Evolutionary conservation across 2,329 filamentous ascomycete genomes (phyloP).

Genomic region (Cladobotryum mycophilum): DNA sequence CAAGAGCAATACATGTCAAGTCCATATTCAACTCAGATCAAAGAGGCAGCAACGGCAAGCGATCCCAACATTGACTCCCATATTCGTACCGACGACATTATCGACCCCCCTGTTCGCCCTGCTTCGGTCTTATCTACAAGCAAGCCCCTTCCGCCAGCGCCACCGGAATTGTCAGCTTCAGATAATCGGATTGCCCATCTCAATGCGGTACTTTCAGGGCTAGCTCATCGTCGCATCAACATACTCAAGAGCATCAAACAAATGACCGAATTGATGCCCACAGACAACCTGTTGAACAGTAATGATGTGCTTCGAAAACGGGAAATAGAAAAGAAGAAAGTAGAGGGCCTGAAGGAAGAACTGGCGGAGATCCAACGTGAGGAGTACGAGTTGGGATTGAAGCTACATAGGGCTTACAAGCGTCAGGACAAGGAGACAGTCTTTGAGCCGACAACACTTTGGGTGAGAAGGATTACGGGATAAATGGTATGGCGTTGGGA

Average conservation of each 20-base stretch:
- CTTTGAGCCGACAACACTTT: slow-evolving; percentile 63
- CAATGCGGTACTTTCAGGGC: slow-evolving; percentile 57
- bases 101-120: slow-evolving; percentile 15
- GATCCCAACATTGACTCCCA: not conserved
- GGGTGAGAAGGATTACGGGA: slow-evolving; percentile 71
- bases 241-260: slow-evolving; percentile 67
- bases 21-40: not conserved
- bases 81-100: slow-evolving; percentile 5
- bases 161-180: slow-evolving; percentile 50
- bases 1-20: slow-evolving; percentile 2
- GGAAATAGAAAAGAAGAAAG: slow-evolving; percentile 55
- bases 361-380: slow-evolving; percentile 68
- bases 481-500: slow-evolving; percentile 27
- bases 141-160: slow-evolving; percentile 57
- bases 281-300: slow-evolving; percentile 60
- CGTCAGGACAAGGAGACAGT: slow-evolving; percentile 60
- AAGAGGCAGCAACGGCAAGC: not conserved
- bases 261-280: slow-evolving; percentile 72
- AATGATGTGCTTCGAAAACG: slow-evolving; percentile 54
- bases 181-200: slow-evolving; percentile 61
- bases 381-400: slow-evolving; percentile 72
- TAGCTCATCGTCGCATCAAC: slow-evolving; percentile 63
- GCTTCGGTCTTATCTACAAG: slow-evolving; percentile 34
- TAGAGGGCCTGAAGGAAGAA: slow-evolving; percentile 59
- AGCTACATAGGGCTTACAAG: slow-evolving; percentile 68